Base-by-base conservation (phyloP, 352 stramenopile species). In the Ochromonadaceae sp. region DNA sequence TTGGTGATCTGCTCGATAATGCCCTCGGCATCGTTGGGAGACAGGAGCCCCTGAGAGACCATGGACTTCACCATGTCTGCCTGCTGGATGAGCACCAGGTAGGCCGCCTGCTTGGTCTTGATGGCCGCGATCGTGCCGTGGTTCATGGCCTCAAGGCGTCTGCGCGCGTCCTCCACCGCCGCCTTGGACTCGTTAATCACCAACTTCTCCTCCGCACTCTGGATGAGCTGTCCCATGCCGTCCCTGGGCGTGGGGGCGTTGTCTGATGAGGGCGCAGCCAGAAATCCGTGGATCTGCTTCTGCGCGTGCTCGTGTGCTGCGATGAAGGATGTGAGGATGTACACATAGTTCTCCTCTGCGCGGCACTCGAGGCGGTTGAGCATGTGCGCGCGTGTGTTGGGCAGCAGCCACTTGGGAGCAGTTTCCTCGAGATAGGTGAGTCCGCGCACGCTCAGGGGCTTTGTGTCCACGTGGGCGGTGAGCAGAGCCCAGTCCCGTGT, bases 231-330 rank as follows among this genome's bases (percentile, higher is more conserved):
- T 20, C 34, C 44, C 14, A 28, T 17, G 35, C 25, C 43, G 49
- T 59, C n/a, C n/a, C 40, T 15, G 15, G 15, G n/a, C 40, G 15
- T 44, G 15, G 40, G 15, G 15, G 15, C 40, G 40, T 44, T 44
- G 15, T 15, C 40, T 44, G 15, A 20, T 44, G 15, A 44, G 15
- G 15, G 40, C 15, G 14, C 17, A 12, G 39, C 55, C 9, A 63
- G 26, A 22, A 63, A 63, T 12, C 3, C 12, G 39, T 50, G 38
- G 20, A 63, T 63, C 52, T 63, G 48, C 5, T 55, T 52, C 41
- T 52, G 38, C 10, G 55, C 55, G 52, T 47, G 25, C 52, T 63
- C 55, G 52, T 63, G 55, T 10, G 55, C 55, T 52, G 48, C 55
- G 52, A 63, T 63, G 31, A 52, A 63, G 28, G 7, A 3, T 32